Base-by-base conservation (phyloP, 2,329 filamentous ascomycete species). In the Tolypocladium paradoxum region DNA sequence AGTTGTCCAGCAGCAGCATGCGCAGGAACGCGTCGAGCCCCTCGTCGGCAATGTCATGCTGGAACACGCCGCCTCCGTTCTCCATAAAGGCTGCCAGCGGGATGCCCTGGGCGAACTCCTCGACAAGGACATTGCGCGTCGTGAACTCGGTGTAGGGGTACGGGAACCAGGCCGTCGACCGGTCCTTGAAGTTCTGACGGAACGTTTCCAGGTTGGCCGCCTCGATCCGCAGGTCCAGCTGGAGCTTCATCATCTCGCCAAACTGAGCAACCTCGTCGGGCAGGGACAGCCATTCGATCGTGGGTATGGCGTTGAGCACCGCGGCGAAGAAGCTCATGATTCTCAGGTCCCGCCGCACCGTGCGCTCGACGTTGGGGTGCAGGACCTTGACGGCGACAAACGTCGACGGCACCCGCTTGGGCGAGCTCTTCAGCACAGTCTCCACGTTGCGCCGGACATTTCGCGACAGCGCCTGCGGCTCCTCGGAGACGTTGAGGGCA, bases 201-300 rank as follows among this genome's bases (percentile, higher is more conserved):
- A 99, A 97, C 16, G 85, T 83, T 24, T 85, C 84, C 3, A 99
- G 75, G 62, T 99, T 99, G 37, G 91, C 87, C 1, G 90, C 87
- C 69, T 99, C 93, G 56, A 97, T 97, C 51, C 93, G 86, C 36
- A 99, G 77, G 69, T 99, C 93, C 3, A 99, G 77, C 67, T 99
- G 93, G n/a, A 97, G 75, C 62, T 86, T 86, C 93, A 99, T 99
- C 93, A 99, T 99, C 65, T 95, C 88, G 27, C 91, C 92, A 64
- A 99, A 99, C 64, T 97, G 90, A 16, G 78, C 72, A 3, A 97
- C 93, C 67, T 99, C 93, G 60, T 96, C 92, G 0, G 93, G 93
- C 9, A 99, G 82, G 0, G 92, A 96, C 6, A 99, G 77, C 93
- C 93, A 99, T 69, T 97, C 90, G 65, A 99, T 93, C 0, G 91